A percentile compares a stretch with the other conserved stretches of the same genome.
Conservation (phyloP, 2,329 filamentous ascomycete species). For the Aspergillus sp. region DNA sequence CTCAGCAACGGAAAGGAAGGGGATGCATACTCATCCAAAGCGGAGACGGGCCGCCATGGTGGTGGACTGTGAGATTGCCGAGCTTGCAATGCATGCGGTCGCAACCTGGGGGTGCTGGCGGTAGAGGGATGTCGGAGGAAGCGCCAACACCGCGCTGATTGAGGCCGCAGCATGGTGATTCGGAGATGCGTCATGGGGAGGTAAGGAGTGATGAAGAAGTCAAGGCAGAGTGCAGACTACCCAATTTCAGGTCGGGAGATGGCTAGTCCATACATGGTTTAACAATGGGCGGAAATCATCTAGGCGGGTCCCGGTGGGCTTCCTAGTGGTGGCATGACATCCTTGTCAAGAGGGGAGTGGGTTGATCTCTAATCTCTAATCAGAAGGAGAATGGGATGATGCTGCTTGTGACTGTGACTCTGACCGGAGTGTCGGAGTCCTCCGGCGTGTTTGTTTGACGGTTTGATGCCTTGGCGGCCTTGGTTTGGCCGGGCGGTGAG, state of each 20-base stretch:
- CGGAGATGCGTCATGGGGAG: constrained; percentile 17
- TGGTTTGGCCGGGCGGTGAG: too few species aligned
- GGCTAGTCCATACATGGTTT: constrained; percentile 20
- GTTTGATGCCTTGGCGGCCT: too few species aligned
- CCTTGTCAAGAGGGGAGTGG: neutral
- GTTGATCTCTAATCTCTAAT: neutral
- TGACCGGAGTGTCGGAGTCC: too few species aligned
- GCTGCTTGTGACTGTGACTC: too few species aligned
- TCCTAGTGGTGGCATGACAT: constrained; percentile 7
- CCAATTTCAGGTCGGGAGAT: constrained; percentile 7
- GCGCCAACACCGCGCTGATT: constrained; percentile 34
- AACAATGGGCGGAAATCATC: neutral
- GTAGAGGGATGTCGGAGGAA: constrained; percentile 23
- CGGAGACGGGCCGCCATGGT: constrained; percentile 58
- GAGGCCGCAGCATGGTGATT: constrained; percentile 36
- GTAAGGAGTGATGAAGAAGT: neutral
- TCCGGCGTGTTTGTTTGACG: too few species aligned
- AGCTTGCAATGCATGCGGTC: constrained; percentile 26
- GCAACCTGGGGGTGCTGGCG: constrained; percentile 19
- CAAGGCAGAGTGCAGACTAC: constrained; percentile 9
- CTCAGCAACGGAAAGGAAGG: constrained; percentile 1
- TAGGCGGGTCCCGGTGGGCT: neutral
- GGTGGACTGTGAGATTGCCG: constrained; percentile 40
- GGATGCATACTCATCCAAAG: constrained; percentile 57
- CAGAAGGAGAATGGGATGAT: neutral